phyloP scores from a whole-genome alignment of 805 yeast genomes.

The Millerozyma miso region DNA sequence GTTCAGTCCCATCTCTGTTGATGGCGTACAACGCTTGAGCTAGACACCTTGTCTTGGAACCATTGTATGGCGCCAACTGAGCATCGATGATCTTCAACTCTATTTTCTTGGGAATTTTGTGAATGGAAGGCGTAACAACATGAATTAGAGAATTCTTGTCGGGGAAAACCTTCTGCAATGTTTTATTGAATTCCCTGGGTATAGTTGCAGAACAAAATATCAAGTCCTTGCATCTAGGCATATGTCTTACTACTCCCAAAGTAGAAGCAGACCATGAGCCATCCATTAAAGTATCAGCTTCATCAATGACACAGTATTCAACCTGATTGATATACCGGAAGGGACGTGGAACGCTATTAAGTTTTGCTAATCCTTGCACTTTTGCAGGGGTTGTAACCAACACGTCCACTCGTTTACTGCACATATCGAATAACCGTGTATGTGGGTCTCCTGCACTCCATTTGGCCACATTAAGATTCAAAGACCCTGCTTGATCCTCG shows the following conservation, averaged over 20 bases:
- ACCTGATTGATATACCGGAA: slow-evolving; percentile 42
- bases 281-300: slow-evolving; percentile 91
- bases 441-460: slow-evolving; percentile 64
- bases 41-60: slow-evolving; percentile 76
- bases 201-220: slow-evolving; percentile 89
- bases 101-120: slow-evolving; percentile 74
- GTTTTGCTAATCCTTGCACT: slow-evolving; percentile 40
- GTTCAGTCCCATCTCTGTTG: slow-evolving; percentile 76
- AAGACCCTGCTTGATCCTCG: slow-evolving; percentile 18
- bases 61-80: slow-evolving; percentile 71
- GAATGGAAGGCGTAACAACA: slow-evolving; percentile 77
- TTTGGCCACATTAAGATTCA: slow-evolving; percentile 46
- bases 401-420: slow-evolving; percentile 62
- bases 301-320: slow-evolving; percentile 73
- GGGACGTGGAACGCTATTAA: slow-evolving; percentile 25
- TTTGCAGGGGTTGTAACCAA: slow-evolving; percentile 85
- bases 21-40: slow-evolving; percentile 89
- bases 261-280: slow-evolving; percentile 71
- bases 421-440: slow-evolving; percentile 44
- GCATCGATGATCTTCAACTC: slow-evolving; percentile 76
- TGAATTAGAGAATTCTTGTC: slow-evolving; percentile 45
- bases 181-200: slow-evolving; percentile 68
- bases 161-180: slow-evolving; percentile 60
- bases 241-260: slow-evolving; percentile 48
- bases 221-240: slow-evolving; percentile 52